Evolutionary conservation across 106 monocot species (phyloP).

Genomic region (Xerophyta viscosa): DNA sequence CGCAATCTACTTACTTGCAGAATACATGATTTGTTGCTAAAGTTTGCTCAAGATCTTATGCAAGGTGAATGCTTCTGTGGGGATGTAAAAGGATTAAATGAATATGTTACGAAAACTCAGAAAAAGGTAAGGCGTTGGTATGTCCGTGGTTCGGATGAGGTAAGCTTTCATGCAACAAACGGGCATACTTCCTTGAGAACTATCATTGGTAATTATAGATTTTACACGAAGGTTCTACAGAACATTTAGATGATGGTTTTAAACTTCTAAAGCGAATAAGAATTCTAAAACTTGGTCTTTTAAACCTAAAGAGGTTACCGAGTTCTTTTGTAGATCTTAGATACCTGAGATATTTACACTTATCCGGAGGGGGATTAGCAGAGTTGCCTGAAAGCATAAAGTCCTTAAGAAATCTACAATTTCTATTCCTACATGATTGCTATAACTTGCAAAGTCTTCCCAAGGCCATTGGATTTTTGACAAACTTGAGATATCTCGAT

Average conservation of each 20-base stretch:
- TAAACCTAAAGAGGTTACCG: slow-evolving; percentile 17
- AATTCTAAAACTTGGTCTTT: slow-evolving; percentile 16
- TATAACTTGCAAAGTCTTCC: slow-evolving; percentile 14
- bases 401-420: slow-evolving; percentile 18
- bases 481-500: slow-evolving; percentile 12
- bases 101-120: not conserved
- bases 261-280: slow-evolving; percentile 13
- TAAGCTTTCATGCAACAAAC: slow-evolving; percentile 6
- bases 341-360: slow-evolving; percentile 25
- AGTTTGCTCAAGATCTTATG: slow-evolving; percentile 12
- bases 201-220: not conserved
- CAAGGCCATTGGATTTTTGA: slow-evolving; percentile 9
- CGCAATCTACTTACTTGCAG: slow-evolving; percentile 22
- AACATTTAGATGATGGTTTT: slow-evolving; percentile 3
- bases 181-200: slow-evolving; percentile 21
- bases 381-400: slow-evolving; percentile 32
- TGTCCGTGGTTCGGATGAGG: not conserved
- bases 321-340: slow-evolving; percentile 11
- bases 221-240: too few relatives aligned
- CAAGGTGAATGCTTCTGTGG: slow-evolving; percentile 7
- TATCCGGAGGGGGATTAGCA: slow-evolving; percentile 17
- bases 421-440: slow-evolving; percentile 16
- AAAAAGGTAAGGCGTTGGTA: slow-evolving; percentile 1
- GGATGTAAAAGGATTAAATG: not conserved
- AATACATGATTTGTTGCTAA: slow-evolving; percentile 25